Percentiles rank a stretch among this genome's conserved stretches.
These are phyloP conservation scores for Blastobotrys terrestris DNA, from an alignment of 805 yeast species.

Conservation along the genomic window DNA sequence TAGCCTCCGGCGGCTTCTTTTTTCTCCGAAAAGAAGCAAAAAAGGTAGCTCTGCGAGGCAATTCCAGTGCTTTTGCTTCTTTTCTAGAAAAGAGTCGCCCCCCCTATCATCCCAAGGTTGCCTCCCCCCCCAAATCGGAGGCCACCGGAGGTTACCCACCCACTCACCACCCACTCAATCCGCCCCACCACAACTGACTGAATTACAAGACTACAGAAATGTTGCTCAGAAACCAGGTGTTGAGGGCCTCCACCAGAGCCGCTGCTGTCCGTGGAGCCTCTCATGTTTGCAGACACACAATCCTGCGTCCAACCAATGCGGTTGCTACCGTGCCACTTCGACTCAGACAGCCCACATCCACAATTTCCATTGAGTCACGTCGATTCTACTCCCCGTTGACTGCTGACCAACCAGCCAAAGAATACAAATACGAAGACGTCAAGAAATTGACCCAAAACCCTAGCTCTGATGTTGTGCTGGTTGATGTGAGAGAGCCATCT, in stretches of 20 bases:
- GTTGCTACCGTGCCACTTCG: neutral
- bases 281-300: neutral
- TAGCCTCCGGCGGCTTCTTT: no score
- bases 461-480: conserved; percentile 48
- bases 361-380: neutral
- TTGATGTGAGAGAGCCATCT: conserved; percentile 90
- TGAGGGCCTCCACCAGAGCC: neutral
- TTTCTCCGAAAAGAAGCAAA: no score
- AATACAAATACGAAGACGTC: conserved; percentile 49
- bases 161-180: neutral
- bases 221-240: neutral
- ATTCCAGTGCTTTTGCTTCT: no score
- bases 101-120: no score
- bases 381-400: conserved; percentile 24
- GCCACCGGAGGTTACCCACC: neutral
- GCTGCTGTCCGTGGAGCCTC: neutral
- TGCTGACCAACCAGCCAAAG: conserved; percentile 40
- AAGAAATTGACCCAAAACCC: conserved; percentile 42
- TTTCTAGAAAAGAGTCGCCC: no score
- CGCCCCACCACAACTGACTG: neutral
- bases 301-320: no score
- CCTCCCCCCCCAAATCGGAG: neutral
- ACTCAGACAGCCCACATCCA: neutral
- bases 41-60: no score
- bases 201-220: no score